Evolutionary conservation across 345 rosid species (phyloP).

Genomic region (Boechera divaricarpa): DNA sequence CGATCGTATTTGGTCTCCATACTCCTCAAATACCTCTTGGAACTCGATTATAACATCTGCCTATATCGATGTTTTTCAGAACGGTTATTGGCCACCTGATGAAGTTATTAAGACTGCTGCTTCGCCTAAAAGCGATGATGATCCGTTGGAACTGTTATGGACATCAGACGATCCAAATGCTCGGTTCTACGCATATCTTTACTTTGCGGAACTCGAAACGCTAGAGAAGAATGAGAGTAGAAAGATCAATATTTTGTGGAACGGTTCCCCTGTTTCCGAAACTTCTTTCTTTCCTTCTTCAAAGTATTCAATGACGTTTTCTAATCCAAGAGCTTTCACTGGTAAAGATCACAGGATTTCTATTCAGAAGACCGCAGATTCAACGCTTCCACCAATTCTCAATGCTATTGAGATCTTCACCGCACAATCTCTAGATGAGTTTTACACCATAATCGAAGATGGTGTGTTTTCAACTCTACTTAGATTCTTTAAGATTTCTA

Average conservation of each 20-base stretch:
- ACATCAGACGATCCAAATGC: slow-evolving; percentile 34
- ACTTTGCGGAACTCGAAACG: slow-evolving; percentile 42
- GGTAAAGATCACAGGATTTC: slow-evolving; percentile 44
- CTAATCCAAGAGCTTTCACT: slow-evolving; percentile 39
- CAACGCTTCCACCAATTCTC: slow-evolving; percentile 47
- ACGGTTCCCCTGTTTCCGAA: slow-evolving; percentile 39
- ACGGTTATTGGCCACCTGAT: slow-evolving; percentile 46
- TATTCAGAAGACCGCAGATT: slow-evolving; percentile 31
- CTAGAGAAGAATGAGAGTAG: slow-evolving; percentile 37
- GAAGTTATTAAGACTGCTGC: slow-evolving; percentile 53
- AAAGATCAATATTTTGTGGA: slow-evolving; percentile 44
- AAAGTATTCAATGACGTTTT: slow-evolving; percentile 21
- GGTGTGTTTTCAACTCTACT: slow-evolving; percentile 28
- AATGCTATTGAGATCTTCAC: slow-evolving; percentile 48
- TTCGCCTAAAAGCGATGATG: slow-evolving; percentile 22
- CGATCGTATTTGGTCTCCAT: slow-evolving; percentile 56
- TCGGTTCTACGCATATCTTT: slow-evolving; percentile 43
- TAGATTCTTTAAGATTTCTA: neutral
- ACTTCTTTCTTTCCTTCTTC: slow-evolving; percentile 36
- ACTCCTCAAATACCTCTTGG: slow-evolving; percentile 38
- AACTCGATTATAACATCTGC: slow-evolving; percentile 26
- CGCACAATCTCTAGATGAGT: slow-evolving; percentile 11
- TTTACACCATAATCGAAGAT: slow-evolving; percentile 30
- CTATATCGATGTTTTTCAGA: slow-evolving; percentile 41
- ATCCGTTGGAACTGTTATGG: slow-evolving; percentile 37